Evolutionary conservation across 176 grass and related monocot genomes (phyloP), one percentile per base, ranked within the genome.

Genomic region (Metroxylon sagu): DNA sequence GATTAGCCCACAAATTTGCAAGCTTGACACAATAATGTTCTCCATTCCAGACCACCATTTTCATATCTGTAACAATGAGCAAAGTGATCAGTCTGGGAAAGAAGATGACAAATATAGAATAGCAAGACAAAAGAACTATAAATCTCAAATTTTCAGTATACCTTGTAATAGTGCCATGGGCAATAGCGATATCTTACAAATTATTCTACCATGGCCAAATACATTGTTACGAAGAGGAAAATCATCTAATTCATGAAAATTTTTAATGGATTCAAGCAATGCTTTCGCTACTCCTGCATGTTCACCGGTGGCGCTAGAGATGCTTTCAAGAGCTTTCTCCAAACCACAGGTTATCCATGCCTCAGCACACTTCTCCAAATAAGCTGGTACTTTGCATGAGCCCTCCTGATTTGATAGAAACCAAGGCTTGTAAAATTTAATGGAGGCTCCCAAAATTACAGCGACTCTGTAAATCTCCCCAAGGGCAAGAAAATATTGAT

Each of bases 1-100:
- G 19, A 69, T 89, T 89, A 14, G 75, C 74, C 82, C 86, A 89
- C 16, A 89, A 59, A 65, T 89, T 89, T 14, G 59, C 71, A 12
- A 70, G 63, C 71, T 89, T 85, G 27, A 85, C 27, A 66, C 78
- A 79, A 73, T 76, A 89, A 52, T 66, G 28, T 61, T 85, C 60
- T 27, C 64, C 71, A 56, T 78, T 71, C 82, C 86, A 89, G 17
- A 65, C 14, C 29, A 72, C 50, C 18, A 82, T 23, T 48, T 89
- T 69, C 60, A 66, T 53, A 49, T 76, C 86, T 85, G 61, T 60
- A 56, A 21, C 25, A 64, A 72, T 18, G 25, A 62, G 50, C 3
- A 55, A 3, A 55, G 25, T 56, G 75, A 67, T 75, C 57, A 66
- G 27, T 56, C 8, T 12, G 35, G 35, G 8, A 43, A 43, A 43